These are phyloP conservation scores for Cryphonectria radicalis DNA, from an alignment of 2,329 filamentous ascomycete genomes.

Conservation along the genomic window DNA sequence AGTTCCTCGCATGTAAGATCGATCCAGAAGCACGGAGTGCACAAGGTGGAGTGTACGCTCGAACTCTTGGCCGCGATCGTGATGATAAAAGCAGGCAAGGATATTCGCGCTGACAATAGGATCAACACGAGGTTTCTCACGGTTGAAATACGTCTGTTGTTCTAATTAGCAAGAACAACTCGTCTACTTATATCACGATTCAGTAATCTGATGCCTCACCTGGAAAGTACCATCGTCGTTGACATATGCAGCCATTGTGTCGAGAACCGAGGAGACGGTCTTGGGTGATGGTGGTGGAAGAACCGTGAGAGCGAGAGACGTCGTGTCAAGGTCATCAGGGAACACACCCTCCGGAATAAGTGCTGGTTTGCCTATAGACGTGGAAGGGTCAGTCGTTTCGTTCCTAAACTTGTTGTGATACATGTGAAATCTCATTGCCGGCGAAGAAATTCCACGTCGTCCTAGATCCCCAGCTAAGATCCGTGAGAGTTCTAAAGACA, in stretches of 20 bases:
- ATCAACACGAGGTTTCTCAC: background rate
- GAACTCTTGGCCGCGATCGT: slow-evolving; percentile 34
- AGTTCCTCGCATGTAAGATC: slow-evolving; percentile 40
- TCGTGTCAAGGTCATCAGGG: slow-evolving; percentile 42
- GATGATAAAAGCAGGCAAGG: slow-evolving; percentile 38
- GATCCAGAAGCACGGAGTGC: slow-evolving; percentile 30
- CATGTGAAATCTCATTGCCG: background rate
- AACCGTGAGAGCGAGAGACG: slow-evolving; percentile 37
- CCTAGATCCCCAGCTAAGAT: background rate
- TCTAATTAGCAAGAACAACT: background rate
- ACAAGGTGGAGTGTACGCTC: slow-evolving; percentile 36
- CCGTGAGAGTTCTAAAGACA: background rate
- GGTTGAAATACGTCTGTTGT: background rate
- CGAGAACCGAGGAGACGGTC: background rate
- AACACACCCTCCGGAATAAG: slow-evolving; percentile 36
- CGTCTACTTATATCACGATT: no score
- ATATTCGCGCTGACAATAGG: slow-evolving; percentile 26
- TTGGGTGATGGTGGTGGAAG: slow-evolving; percentile 26
- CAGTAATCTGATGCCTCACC: background rate
- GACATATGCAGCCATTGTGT: background rate
- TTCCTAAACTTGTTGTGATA: background rate
- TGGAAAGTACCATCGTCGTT: slow-evolving; percentile 2
- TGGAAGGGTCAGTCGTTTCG: background rate
- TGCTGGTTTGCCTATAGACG: slow-evolving; percentile 32
- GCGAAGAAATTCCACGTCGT: slow-evolving; percentile 5